phyloP scores from a whole-genome alignment of 1,139 yeast species.

The Candida dubliniensis region DNA sequence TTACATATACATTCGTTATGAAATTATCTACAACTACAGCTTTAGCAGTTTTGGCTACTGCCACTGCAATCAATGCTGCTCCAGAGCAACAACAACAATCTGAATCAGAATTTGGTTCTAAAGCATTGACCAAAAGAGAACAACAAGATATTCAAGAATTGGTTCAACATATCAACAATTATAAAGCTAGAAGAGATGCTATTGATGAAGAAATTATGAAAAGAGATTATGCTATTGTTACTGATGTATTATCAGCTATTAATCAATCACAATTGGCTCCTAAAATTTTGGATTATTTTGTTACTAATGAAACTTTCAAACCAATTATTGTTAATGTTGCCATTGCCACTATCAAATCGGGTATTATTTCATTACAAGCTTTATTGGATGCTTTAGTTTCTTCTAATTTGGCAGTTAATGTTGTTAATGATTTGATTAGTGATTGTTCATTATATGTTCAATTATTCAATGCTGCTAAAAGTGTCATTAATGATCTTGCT shows the following conservation, averaged over 20 bases:
- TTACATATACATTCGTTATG: constrained; percentile 20
- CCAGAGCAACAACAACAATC: constrained; percentile 22
- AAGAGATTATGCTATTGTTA: constrained; percentile 41
- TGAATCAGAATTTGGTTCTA: constrained; percentile 6
- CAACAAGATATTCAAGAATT: constrained; percentile 20
- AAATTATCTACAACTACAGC: constrained; percentile 30
- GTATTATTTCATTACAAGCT: constrained; percentile 31
- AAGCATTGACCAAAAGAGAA: constrained; percentile 12
- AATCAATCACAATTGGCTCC: constrained; percentile 43
- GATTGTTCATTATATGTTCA: constrained; percentile 43
- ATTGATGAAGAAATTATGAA: constrained; percentile 25
- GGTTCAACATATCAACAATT: constrained; percentile 21
- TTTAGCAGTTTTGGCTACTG: constrained; percentile 28
- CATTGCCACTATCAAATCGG: constrained; percentile 34
- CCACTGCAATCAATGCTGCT: constrained; percentile 29
- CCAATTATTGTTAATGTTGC: constrained; percentile 37
- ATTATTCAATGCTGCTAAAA: constrained; percentile 35
- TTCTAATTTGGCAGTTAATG: constrained; percentile 38
- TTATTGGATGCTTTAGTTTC: constrained; percentile 41
- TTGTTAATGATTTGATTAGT: constrained; percentile 39
- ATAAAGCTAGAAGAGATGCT: constrained; percentile 35
- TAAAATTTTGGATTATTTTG: constrained; percentile 35
- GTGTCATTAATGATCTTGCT: constrained; percentile 29
- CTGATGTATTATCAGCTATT: constrained; percentile 41
- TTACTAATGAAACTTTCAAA: constrained; percentile 33